Evolutionary conservation across 371 early-diverging fungal genomes (phyloP), one percentile per base, ranked within the genome.

Genomic region (Entomophthora muscae): DNA sequence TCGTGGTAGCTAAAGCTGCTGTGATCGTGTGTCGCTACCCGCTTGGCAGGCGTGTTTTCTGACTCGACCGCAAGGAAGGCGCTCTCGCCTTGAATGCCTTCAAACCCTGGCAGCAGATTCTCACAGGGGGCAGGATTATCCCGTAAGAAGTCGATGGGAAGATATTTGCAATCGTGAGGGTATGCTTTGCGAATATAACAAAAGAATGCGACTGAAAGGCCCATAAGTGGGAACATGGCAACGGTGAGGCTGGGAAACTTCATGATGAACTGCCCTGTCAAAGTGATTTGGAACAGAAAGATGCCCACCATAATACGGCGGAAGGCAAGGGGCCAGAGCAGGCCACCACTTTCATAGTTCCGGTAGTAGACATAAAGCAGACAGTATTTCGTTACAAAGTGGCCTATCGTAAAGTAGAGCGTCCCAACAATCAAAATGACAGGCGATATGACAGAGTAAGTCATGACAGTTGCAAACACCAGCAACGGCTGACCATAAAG

Each of bases 361-460:
- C 86, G 88, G 53, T 89, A 78, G 65, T 91, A 88, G 7, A 89
- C 88, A 68, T 86, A 91, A 52, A 85, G 73, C 56, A 84, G 74
- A 63, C 83, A 80, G 65, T 90, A 88, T 61, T 91, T 89, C 75
- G 79, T 87, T 1, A 85, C 79, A 12, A 83, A 72, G 42, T 85
- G 77, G 0, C 85, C 90, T 28, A 90, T 66, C 2, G 75, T 69
- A 72, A 82, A 95, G 68, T 89, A 94, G 1, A 87, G 65, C 1
- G 83, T 67, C 1, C 86, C 86, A 68, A 92, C 86, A 2, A 87
- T 71, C 23, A 93, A 72, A 28, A 93, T 86, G 17, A 94, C 67
- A 0, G 96, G 96, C 58, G 88, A 83, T 30, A 93, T 86, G 22
- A 84, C 81, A n/a, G 90, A 84, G 72, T 95, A 95, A 0, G 87